Conservation (phyloP, 495 filamentous ascomycete species). For the Alectoria sarmentosa region DNA sequence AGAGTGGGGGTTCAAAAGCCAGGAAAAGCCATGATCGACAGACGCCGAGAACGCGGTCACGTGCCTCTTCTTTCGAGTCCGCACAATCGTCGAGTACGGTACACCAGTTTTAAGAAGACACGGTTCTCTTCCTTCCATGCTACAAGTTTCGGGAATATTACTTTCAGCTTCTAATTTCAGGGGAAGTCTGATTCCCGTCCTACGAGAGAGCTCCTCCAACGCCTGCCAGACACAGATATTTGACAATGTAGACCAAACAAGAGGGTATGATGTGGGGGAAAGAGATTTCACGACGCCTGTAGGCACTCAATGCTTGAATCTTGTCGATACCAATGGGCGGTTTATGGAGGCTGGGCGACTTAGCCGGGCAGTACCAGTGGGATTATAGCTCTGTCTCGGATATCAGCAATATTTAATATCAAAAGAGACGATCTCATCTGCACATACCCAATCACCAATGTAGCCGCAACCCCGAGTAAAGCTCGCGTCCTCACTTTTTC, state of each 20-base stretch:
- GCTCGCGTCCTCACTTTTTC: slow-evolving; percentile 78
- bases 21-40: not conserved
- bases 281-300: not conserved
- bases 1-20: not conserved
- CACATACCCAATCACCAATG: slow-evolving; percentile 82
- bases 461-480: slow-evolving; percentile 74
- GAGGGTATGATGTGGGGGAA: slow-evolving; percentile 13
- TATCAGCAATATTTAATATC: slow-evolving; percentile 14
- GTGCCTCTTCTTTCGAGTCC: not conserved
- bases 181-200: not conserved
- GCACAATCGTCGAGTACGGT: not conserved
- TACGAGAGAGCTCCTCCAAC: slow-evolving; percentile 9
- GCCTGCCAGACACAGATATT: slow-evolving; percentile 2
- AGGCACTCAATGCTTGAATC: not conserved
- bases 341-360: slow-evolving; percentile 20
- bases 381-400: slow-evolving; percentile 42
- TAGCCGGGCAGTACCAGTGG: slow-evolving; percentile 36
- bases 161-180: slow-evolving; percentile 9
- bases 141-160: slow-evolving; percentile 9
- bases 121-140: not conserved
- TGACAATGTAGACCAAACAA: slow-evolving; percentile 10
- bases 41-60: not conserved
- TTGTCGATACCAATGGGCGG: slow-evolving; percentile 1
- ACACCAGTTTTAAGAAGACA: not conserved
- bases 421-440: not conserved